These are phyloP conservation scores for Agaricus subrufescens DNA, from an alignment of 768 basidiomycete species.

Conservation along the genomic window DNA sequence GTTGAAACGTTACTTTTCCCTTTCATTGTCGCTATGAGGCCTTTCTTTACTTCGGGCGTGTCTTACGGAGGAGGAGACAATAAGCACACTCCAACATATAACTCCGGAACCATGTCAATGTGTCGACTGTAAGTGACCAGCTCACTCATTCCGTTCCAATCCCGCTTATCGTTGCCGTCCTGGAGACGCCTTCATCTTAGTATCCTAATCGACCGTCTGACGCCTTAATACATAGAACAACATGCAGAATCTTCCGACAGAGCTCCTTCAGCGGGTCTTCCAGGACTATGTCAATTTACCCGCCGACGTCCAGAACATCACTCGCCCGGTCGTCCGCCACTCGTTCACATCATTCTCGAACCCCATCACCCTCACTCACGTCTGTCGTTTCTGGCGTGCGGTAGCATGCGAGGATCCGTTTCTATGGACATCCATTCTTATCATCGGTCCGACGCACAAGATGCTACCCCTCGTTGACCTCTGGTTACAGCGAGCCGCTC, in stretches of 20 bases:
- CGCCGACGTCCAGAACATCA: not conserved
- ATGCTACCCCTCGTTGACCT: not conserved
- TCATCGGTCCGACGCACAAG: not conserved
- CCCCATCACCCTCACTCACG: conserved; percentile 1
- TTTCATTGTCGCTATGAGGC: too few species aligned
- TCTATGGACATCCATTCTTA: not conserved
- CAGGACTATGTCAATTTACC: not conserved
- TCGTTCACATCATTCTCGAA: not conserved
- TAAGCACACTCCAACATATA: too few species aligned
- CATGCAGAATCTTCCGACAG: not conserved
- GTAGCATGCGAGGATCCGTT: not conserved
- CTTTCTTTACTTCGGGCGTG: too few species aligned
- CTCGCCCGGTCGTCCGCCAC: not conserved
- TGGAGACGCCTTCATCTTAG: too few species aligned
- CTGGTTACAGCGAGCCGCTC: not conserved
- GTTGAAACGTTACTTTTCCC: too few species aligned
- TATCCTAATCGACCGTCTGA: too few species aligned
- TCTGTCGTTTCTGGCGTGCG: not conserved
- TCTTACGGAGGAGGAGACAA: too few species aligned
- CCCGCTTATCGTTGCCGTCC: too few species aligned
- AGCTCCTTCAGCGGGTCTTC: not conserved
- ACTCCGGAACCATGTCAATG: too few species aligned
- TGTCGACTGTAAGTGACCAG: too few species aligned
- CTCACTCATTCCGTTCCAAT: too few species aligned
- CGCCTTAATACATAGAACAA: not conserved